These are phyloP conservation scores for Phialocephala sp. DNA, from an alignment of 2,329 filamentous ascomycete genomes.

Conservation along the genomic window DNA sequence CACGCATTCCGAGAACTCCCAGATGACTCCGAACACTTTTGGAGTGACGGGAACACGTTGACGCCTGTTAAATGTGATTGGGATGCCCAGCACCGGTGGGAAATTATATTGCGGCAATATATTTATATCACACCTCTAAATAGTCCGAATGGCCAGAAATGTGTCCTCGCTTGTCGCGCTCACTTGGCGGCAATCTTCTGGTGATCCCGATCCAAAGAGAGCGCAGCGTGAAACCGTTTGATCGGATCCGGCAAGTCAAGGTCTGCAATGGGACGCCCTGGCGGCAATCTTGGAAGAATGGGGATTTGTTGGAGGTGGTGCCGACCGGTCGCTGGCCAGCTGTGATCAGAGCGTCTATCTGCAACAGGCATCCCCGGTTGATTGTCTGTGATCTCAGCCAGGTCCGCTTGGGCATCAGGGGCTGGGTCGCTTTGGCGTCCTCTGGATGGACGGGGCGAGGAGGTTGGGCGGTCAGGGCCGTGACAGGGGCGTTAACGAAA, in stretches of 20 bases:
- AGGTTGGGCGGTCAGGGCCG: neutral
- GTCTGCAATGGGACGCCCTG: slow-evolving; percentile 5
- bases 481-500: slow-evolving; percentile 10
- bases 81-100: neutral
- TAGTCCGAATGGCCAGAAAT: neutral
- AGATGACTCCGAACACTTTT: too few species aligned
- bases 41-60: neutral
- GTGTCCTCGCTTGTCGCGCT: slow-evolving; percentile 1
- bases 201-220: neutral
- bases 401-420: slow-evolving; percentile 20
- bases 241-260: slow-evolving; percentile 1
- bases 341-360: slow-evolving; percentile 20
- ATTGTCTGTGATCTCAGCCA: slow-evolving; percentile 5
- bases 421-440: neutral
- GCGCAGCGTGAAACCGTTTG: neutral
- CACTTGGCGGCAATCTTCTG: neutral
- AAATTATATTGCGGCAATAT: slow-evolving; percentile 6
- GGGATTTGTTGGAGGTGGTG: neutral
- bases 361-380: slow-evolving; percentile 15
- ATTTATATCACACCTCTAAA: slow-evolving; percentile 12
- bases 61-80: neutral
- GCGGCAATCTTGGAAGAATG: slow-evolving; percentile 21
- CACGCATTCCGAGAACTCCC: neutral
- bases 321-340: slow-evolving; percentile 4
- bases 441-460: neutral